Conservation (phyloP, 108 stramenopile genomes). For the Skeletonema costatum region DNA sequence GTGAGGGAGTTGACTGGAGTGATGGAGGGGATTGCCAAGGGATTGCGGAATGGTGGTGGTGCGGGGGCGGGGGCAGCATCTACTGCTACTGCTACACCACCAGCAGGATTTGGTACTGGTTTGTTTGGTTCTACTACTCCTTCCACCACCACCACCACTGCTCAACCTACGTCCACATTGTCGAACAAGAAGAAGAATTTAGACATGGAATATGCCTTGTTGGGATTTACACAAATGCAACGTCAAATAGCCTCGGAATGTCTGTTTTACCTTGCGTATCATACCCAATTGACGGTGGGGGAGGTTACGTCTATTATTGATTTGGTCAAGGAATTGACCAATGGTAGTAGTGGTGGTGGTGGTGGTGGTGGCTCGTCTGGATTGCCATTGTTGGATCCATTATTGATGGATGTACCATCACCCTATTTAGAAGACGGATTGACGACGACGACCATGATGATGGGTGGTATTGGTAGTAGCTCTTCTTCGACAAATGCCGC, state of each 20-base stretch:
- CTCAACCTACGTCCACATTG: not conserved
- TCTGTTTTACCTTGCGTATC: conserved; percentile 78
- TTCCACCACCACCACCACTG: conserved; percentile 3
- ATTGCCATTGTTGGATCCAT: conserved; percentile 64
- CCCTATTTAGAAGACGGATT: conserved; percentile 34
- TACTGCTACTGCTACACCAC: not conserved
- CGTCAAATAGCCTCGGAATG: conserved; percentile 73
- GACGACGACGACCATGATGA: conserved; percentile 14
- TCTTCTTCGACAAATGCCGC: conserved; percentile 15
- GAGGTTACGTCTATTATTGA: conserved; percentile 71
- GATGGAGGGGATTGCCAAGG: conserved; percentile 21
- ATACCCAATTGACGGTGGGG: conserved; percentile 62
- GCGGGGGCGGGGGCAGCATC: not conserved
- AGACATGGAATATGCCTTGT: conserved; percentile 51
- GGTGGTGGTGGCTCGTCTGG: conserved; percentile 7
- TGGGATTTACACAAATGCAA: conserved; percentile 53
- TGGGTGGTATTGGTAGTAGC: not conserved
- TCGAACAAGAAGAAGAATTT: conserved; percentile 10
- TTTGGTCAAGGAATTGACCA: conserved; percentile 65
- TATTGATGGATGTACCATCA: conserved; percentile 62
- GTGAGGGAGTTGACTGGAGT: conserved; percentile 54
- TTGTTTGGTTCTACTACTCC: conserved; percentile 12
- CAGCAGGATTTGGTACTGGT: not conserved
- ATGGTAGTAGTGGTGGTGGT: conserved; percentile 27
- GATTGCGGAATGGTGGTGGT: conserved; percentile 23